Base-by-base conservation (phyloP, 2,329 filamentous ascomycete genomes). In the Colletotrichum coccodes region DNA sequence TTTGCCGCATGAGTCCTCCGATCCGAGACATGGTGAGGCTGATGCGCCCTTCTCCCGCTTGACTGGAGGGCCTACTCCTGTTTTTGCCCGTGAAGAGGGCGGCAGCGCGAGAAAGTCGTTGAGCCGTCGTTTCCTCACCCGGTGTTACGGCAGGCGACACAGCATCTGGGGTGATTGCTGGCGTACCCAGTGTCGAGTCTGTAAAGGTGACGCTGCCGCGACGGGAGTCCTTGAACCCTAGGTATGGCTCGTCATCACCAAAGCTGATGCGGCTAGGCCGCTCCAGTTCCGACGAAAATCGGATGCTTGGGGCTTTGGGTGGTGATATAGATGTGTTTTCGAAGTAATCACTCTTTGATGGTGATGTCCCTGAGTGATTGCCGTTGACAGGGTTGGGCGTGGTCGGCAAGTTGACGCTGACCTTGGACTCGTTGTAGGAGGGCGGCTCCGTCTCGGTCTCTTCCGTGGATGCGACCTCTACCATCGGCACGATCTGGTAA, bases 401-500 rank as follows among this genome's bases (percentile, higher is more conserved):
- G 4, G 72, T 70, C 68, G 71, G 72, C 70, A 58, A 68, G 36
- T 82, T 79, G 28, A 84, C 70, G 60, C 83, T 84, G 16, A 80
- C 75, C 14, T 83, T 83, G 9, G 84, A 84, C 60, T 88, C 85
- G 54, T 85, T 82, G 72, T 91, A 91, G 1, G 89, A 88, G 1
- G 89, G 89, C 3, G 89, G 89, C 38, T 85, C 84, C 2, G 79
- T 79, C 36, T 84, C 82, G 1, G 81, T 84, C 50, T 80, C 80
- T 7, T 85, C 84, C 0, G 83, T 82, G 6, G 86, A 85, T 1
- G 84, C 82, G 8, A 92, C 87, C 64, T 95, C 92, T 34, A 94
- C 89, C 75, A 97, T 94, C 0, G 95, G 95, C 34, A 97, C 88
- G 46, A 98, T 93, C 78, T 98, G 95, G 76, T 98, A 99, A 79